Percentiles rank a stretch among this genome's conserved stretches.
Conservation (phyloP, 192 early-diverging fungal species). For the Chytriomyces sp. region DNA sequence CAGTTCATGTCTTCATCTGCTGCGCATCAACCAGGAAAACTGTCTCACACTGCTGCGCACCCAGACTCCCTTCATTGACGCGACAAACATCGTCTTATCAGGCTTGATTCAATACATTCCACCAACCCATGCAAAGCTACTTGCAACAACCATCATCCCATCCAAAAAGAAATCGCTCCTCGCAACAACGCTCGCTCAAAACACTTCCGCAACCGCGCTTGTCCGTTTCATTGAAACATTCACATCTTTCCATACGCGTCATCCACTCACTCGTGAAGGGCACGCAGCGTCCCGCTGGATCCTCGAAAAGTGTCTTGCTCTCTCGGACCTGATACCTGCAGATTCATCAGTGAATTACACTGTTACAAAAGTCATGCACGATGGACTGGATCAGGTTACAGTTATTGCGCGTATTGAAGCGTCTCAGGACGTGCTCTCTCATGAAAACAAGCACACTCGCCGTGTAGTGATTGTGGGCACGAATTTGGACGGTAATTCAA, state of each 20-base stretch:
- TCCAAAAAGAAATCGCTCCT: neutral
- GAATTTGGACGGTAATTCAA: neutral
- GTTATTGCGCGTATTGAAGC: constrained; percentile 12
- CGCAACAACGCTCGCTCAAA: neutral
- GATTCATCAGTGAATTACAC: neutral
- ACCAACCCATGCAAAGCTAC: neutral
- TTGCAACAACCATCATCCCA: too few relatives aligned
- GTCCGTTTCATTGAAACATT: neutral
- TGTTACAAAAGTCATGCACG: neutral
- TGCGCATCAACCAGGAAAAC: too few relatives aligned
- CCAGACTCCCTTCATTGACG: neutral
- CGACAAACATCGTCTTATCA: too few relatives aligned
- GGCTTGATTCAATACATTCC: too few relatives aligned
- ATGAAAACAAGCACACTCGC: neutral
- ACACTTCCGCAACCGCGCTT: neutral
- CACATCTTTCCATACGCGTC: neutral
- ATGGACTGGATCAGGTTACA: neutral
- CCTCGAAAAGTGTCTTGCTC: neutral
- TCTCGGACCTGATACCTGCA: neutral
- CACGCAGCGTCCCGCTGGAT: neutral
- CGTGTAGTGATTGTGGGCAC: constrained; percentile 9
- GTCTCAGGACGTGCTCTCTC: neutral
- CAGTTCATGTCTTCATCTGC: too few relatives aligned
- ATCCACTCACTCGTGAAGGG: neutral
- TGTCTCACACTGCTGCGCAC: neutral